Conservation (phyloP, 495 filamentous ascomycete species). For the Barbatosphaeria neglecta region DNA sequence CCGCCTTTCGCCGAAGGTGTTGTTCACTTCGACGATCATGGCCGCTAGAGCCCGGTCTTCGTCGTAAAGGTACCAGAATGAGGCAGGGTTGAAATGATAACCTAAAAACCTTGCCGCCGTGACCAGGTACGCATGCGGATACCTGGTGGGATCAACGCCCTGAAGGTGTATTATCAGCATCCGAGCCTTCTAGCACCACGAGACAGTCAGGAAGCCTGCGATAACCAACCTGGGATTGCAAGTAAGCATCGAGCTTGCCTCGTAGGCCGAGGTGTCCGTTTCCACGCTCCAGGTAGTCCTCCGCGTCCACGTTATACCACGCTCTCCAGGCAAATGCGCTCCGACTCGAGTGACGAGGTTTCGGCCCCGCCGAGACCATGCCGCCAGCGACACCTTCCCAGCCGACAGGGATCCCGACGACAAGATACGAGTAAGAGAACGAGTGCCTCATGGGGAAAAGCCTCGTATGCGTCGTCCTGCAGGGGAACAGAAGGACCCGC, state of each 20-base stretch:
- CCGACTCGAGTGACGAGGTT: slow-evolving; percentile 7
- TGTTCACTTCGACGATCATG: slow-evolving; percentile 67
- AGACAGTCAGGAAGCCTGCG: not conserved
- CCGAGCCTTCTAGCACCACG: not conserved
- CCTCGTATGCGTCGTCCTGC: slow-evolving; percentile 48
- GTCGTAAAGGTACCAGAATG: slow-evolving; percentile 72
- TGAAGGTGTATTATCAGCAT: slow-evolving; percentile 17
- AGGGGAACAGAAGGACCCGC: slow-evolving; percentile 40
- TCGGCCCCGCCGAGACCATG: slow-evolving; percentile 40
- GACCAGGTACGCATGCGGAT: slow-evolving; percentile 55
- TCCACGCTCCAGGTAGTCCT: slow-evolving; percentile 48
- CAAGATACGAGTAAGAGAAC: slow-evolving; percentile 56
- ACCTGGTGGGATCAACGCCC: slow-evolving; percentile 38
- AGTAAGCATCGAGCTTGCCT: slow-evolving; percentile 47
- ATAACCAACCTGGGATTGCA: slow-evolving; percentile 34
- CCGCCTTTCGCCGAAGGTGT: slow-evolving; percentile 63
- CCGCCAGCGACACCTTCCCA: slow-evolving; percentile 41
- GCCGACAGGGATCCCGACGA: slow-evolving; percentile 54
- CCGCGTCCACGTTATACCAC: slow-evolving; percentile 49
- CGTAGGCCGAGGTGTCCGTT: slow-evolving; percentile 32
- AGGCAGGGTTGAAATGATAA: slow-evolving; percentile 66
- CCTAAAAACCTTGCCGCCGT: slow-evolving; percentile 58
- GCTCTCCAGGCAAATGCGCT: slow-evolving; percentile 5
- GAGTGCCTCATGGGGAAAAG: slow-evolving; percentile 50
- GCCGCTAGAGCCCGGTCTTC: slow-evolving; percentile 43